A percentile compares a stretch with the other conserved stretches of the same genome.
phyloP scores from a whole-genome alignment of 495 filamentous ascomycete species.

The Podospora sp. region DNA sequence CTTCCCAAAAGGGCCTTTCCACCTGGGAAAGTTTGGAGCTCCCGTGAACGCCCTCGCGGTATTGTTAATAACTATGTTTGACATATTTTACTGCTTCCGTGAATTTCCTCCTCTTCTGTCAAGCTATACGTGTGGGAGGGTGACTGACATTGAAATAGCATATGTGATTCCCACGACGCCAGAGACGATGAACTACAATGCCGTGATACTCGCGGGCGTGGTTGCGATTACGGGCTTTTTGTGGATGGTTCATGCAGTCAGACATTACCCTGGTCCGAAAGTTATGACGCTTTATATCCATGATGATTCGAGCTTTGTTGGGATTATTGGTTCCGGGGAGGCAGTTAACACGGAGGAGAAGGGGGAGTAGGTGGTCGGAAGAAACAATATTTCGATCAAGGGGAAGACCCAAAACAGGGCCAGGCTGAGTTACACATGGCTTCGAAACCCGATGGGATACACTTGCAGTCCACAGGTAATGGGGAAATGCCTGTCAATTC shows the following conservation, averaged over 20 bases:
- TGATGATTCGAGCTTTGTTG: slow-evolving; percentile 27
- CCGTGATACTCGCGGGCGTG: slow-evolving; percentile 63
- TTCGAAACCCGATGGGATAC: too few species aligned
- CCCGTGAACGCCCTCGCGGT: slow-evolving; percentile 61
- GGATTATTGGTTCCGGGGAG: too few species aligned
- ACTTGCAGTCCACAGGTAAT: too few species aligned
- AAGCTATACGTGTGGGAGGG: not conserved
- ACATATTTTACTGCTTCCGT: slow-evolving; percentile 73
- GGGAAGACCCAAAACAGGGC: too few species aligned
- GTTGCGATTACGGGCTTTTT: slow-evolving; percentile 57
- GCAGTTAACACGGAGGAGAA: too few species aligned
- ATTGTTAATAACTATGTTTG: slow-evolving; percentile 68
- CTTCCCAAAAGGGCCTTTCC: slow-evolving; percentile 70
- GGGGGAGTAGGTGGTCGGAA: too few species aligned
- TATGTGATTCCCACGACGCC: slow-evolving; percentile 58
- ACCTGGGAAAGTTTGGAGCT: slow-evolving; percentile 64
- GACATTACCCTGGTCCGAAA: slow-evolving; percentile 63
- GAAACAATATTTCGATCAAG: too few species aligned
- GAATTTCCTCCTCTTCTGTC: slow-evolving; percentile 18
- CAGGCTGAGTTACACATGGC: too few species aligned
- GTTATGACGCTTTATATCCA: slow-evolving; percentile 52
- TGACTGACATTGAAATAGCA: slow-evolving; percentile 38
- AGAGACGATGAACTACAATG: slow-evolving; percentile 72
- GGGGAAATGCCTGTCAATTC: too few species aligned
- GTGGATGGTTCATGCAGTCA: slow-evolving; percentile 63